Evolutionary conservation across 2,329 filamentous ascomycete genomes (phyloP).

Genomic region (Immersiporthe knoxdaviesiana): DNA sequence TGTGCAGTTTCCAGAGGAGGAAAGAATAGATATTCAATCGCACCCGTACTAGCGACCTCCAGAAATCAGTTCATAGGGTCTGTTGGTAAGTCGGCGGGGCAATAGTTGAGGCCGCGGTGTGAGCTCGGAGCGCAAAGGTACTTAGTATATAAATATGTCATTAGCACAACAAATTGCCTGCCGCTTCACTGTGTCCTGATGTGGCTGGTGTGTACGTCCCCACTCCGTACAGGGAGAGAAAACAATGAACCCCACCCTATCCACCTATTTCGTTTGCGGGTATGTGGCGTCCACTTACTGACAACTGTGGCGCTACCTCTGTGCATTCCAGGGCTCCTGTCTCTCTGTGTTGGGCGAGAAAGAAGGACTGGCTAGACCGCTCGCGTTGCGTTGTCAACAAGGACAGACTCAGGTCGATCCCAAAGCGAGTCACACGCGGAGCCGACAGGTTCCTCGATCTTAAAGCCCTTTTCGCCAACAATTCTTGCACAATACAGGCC

Average conservation of each 20-base stretch:
- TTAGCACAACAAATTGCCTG: background rate
- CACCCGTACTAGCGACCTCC: background rate
- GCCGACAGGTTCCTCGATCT: background rate
- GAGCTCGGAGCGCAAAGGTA: background rate
- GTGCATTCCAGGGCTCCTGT: background rate
- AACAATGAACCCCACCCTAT: too few species aligned
- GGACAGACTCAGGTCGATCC: background rate
- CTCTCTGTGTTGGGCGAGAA: background rate
- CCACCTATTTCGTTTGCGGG: background rate
- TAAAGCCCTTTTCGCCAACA: background rate
- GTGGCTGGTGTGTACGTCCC: background rate
- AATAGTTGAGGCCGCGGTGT: background rate
- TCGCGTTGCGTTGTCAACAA: background rate
- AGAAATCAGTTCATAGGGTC: background rate
- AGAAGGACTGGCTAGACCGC: background rate
- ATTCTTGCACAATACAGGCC: background rate
- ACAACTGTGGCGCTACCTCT: background rate
- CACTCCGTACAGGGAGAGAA: too few species aligned
- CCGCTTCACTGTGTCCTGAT: background rate
- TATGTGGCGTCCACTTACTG: background rate
- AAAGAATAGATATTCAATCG: background rate
- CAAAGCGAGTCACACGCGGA: background rate
- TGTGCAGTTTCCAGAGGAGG: background rate
- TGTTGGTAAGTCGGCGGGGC: background rate
- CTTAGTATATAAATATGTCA: background rate